Evolutionary conservation across 257 asterid genomes (phyloP).

Genomic region (Jasminum sambac): DNA sequence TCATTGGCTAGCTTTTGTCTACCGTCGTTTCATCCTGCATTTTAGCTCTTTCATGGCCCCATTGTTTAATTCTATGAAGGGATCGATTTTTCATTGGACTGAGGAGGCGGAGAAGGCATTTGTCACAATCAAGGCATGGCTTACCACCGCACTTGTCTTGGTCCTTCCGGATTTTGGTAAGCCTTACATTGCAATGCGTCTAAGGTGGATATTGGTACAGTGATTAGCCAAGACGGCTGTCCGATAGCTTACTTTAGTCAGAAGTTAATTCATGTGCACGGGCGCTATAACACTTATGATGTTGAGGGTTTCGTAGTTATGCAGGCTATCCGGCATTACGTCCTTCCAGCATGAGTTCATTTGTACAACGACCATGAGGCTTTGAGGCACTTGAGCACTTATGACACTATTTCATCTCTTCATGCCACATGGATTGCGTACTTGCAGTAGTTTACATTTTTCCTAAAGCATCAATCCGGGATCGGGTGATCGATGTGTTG

Average conservation of each 20-base stretch:
- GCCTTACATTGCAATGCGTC: background rate
- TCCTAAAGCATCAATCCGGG: background rate
- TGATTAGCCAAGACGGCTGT: background rate
- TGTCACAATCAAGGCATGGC: too few species aligned
- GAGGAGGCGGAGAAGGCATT: too few species aligned
- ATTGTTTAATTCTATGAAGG: too few species aligned
- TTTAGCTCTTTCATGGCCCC: too few species aligned
- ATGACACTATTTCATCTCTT: background rate
- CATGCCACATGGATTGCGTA: background rate
- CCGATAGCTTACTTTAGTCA: background rate
- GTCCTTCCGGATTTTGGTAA: too few species aligned
- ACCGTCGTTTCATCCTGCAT: too few species aligned
- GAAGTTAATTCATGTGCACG: background rate
- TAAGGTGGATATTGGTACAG: background rate
- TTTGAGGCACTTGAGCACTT: background rate
- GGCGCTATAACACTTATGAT: background rate
- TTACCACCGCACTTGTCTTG: too few species aligned
- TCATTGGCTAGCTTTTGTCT: too few species aligned
- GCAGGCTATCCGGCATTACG: background rate
- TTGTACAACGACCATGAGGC: background rate
- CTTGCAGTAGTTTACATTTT: background rate
- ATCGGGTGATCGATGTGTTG: background rate
- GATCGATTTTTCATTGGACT: too few species aligned
- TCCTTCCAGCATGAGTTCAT: background rate
- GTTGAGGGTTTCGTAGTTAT: background rate